Evolutionary conservation across 2,329 filamentous ascomycete species (phyloP), one percentile per base, ranked within the genome.

Genomic region (Coleophoma cylindrospora): DNA sequence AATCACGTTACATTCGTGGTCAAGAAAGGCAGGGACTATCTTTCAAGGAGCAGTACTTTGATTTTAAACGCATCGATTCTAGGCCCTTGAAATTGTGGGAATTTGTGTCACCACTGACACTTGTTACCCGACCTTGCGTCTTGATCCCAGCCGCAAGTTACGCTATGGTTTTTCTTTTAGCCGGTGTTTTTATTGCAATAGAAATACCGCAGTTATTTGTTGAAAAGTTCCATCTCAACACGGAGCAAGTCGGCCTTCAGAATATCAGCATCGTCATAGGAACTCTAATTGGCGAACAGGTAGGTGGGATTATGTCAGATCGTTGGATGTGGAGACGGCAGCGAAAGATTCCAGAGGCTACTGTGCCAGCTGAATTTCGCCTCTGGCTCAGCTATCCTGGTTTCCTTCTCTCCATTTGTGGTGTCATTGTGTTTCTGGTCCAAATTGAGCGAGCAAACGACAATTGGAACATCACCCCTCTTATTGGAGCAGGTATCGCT

Each of bases 201-300:
- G 79, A 83, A 57, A 77, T 84, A 2, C 80, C 80, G 1, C 77
- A 82, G 50, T 68, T 83, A 1, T 79, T 81, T 53, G 70, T 71
- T 8, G 64, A 69, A 22, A 75, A 76, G 50, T 84, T 81, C 50
- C 70, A 70, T n/a, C 73, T 84, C 66, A 76, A 81, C 56, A 60
- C 76, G 0, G 72, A 83, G 61, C 74, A 81, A 52, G 69, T 83
- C 13, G 80, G 80, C 0, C 69, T 83, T 2, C 79, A 83, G 53
- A 80, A 78, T 54, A 64, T 82, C 11, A 72, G 73, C 5, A 66
- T 82, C 45, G 77, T 83, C 44, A 68, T 83, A 33, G 80, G 80
- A 2, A 74, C 73, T 2, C 66, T 78, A n/a, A 67, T 82, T 9
- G 80, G 80, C 22, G 80, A 84, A 60, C 79, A 81, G 58, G 59